Evolutionary conservation across 441 rosid genomes (phyloP), one percentile per base, ranked within the genome.

Genomic region (Macaranga tanarius): DNA sequence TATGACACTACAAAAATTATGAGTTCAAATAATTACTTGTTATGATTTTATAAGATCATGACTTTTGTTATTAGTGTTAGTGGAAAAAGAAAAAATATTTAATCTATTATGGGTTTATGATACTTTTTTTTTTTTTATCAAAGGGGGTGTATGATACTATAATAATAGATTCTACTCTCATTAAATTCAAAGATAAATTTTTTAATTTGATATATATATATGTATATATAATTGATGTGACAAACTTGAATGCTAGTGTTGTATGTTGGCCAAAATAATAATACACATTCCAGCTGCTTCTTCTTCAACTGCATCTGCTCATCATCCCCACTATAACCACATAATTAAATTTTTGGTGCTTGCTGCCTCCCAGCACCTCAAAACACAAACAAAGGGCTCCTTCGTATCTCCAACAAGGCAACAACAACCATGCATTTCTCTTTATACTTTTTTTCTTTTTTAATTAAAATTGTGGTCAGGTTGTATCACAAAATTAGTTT

Each of bases 171-270:
- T 2, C 34, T 31, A 31, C 34, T 31, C 34, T 31, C 5, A 2
- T 3, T 31, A 31, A 28, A 28, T 44, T 44, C 8, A 1, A 0
- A 44, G n/a, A 44, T 44, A 44, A 44, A 44, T 44, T 44, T 44
- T 44, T 7, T 5, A 44, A 44, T 44, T 44, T 44, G 1, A 3
- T 44, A 8, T 8, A 2, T 3, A 44, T 44, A 44, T 11, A 44
- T 8, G 7, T 44, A 34, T 11, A 3, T n/a, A n/a, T n/a, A n/a
- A n/a, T 45, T 10, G 38, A 47, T 28, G 25, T 26, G 58, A 66
- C 45, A 66, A 50, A 51, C 23, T 50, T 50, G 3, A 66, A 66
- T 50, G 70, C 44, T 16, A 10, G 19, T 66, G 58, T 28, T 50
- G 59, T 12, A 44, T 34, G 69, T 17, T 28, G 57, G 44, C 45